Evolutionary conservation across 805 yeast genomes (phyloP).

Genomic region (Hanseniaspora singularis): DNA sequence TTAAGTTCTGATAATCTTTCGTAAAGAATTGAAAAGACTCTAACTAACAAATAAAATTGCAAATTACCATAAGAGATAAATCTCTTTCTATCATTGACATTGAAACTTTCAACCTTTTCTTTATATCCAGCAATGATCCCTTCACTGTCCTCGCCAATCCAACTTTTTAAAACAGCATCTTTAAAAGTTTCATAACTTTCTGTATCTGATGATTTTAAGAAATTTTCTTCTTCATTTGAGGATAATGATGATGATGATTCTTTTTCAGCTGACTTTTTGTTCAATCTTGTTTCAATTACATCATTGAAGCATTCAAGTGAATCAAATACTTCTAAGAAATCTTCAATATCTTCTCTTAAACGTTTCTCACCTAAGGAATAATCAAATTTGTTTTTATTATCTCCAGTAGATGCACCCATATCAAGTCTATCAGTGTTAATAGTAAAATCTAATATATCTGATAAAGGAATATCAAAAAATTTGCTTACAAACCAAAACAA

Average conservation of each 20-base stretch:
- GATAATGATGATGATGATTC: constrained; percentile 21
- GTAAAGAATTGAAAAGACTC: constrained; percentile 70
- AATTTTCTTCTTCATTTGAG: constrained; percentile 21
- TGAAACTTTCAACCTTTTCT: constrained; percentile 25
- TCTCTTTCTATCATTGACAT: constrained; percentile 35
- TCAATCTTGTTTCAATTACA: constrained; percentile 29
- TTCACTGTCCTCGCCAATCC: constrained; percentile 16
- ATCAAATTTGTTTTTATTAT: constrained; percentile 16
- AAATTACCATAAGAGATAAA: constrained; percentile 81
- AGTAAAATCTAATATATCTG: constrained; percentile 19
- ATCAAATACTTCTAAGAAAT: constrained; percentile 15
- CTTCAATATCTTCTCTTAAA: constrained; percentile 23
- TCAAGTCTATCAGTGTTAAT: neutral
- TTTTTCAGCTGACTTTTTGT: constrained; percentile 27
- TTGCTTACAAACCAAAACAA: constrained; percentile 56
- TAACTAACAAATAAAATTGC: constrained; percentile 76
- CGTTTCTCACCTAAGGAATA: constrained; percentile 18
- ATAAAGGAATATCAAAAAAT: constrained; percentile 53
- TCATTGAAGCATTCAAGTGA: constrained; percentile 15
- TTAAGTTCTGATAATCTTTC: constrained; percentile 72
- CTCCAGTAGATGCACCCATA: neutral
- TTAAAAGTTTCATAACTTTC: constrained; percentile 24
- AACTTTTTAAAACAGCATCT: constrained; percentile 25
- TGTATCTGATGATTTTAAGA: constrained; percentile 23
- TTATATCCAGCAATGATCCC: constrained; percentile 15